Evolutionary conservation across 257 asterid species (phyloP).

Genomic region (Solanum tarijense): DNA sequence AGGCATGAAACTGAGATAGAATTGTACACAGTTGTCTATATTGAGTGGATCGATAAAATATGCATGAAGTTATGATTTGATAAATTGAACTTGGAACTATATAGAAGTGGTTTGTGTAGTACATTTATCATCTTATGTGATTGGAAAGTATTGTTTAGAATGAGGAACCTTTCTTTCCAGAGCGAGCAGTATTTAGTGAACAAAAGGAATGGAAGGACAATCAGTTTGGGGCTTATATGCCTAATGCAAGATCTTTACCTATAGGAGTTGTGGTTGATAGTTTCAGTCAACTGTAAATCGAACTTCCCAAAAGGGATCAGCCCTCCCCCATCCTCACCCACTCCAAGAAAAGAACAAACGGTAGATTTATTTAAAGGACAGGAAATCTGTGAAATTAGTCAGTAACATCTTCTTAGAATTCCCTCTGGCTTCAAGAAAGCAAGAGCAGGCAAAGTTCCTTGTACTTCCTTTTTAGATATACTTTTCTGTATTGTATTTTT

Average conservation of each 20-base stretch:
- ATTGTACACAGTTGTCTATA: not conserved
- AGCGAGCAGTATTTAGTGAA: not conserved
- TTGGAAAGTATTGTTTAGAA: not conserved
- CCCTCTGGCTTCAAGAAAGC: not conserved
- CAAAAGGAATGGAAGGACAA: not conserved
- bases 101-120: not conserved
- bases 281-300: not conserved
- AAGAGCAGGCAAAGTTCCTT: not conserved
- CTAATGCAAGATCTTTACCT: not conserved
- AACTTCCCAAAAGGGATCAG: not conserved
- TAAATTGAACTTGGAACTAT: not conserved
- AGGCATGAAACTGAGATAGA: not conserved
- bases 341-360: not conserved
- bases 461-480: not conserved
- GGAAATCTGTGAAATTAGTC: not conserved
- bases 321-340: not conserved
- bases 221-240: not conserved
- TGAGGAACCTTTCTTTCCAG: not conserved
- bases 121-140: too few species aligned
- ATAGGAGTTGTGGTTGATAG: not conserved
- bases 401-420: not conserved
- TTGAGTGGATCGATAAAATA: not conserved
- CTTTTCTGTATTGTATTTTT: not conserved
- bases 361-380: not conserved
- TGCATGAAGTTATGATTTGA: not conserved